phyloP scores from a whole-genome alignment of 257 asterid genomes.

The Salvia rosmarinus region DNA sequence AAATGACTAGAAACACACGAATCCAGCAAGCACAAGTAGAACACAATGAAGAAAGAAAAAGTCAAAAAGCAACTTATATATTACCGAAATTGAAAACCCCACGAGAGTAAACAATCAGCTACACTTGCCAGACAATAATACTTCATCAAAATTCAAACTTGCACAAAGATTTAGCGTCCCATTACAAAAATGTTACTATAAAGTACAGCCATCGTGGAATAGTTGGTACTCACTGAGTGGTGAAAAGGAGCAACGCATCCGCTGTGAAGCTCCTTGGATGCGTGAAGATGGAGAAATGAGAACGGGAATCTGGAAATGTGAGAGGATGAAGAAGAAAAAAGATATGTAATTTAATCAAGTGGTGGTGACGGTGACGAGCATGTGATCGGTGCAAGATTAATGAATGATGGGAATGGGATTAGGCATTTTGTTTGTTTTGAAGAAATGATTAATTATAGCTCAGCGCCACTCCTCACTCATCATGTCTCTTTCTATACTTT shows the following conservation, averaged over 20 bases:
- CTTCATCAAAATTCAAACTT: background rate
- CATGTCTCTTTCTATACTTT: constrained; percentile 17
- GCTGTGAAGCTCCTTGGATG: constrained; percentile 21
- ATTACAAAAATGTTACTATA: background rate
- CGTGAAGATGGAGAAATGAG: constrained; percentile 18
- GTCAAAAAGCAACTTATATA: background rate
- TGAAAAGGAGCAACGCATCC: constrained; percentile 33
- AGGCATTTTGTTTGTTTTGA: constrained; percentile 22
- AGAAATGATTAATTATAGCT: constrained; percentile 11
- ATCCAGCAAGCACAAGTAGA: constrained; percentile 23
- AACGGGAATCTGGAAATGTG: constrained; percentile 22
- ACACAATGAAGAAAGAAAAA: background rate
- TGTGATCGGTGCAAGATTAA: constrained; percentile 31
- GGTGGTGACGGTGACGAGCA: constrained; percentile 41
- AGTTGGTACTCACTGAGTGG: constrained; percentile 29
- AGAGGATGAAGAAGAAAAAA: constrained; percentile 14
- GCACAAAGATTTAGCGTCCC: background rate
- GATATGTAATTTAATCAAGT: constrained; percentile 33
- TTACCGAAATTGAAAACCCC: constrained; percentile 12
- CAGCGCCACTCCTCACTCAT: constrained; percentile 24
- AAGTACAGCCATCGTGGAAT: background rate
- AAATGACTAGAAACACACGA: background rate
- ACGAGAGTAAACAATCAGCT: constrained; percentile 9
- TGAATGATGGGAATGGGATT: constrained; percentile 25
- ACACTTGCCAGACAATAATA: background rate